phyloP scores from a whole-genome alignment of 176 grass and related monocot genomes.

The Guadua angustifolia region DNA sequence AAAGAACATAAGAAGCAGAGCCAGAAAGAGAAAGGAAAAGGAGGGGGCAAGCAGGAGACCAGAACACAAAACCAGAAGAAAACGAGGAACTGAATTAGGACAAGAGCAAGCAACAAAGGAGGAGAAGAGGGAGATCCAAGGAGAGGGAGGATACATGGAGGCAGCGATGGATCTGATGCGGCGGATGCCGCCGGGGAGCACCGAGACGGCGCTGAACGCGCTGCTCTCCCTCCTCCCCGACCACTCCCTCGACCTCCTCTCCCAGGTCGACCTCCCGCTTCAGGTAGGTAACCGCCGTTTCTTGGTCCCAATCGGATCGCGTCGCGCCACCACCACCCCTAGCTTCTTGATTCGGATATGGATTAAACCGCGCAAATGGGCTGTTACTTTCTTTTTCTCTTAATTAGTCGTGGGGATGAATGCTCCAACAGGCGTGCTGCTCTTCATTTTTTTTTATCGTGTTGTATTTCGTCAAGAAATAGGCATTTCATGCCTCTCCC shows the following conservation, averaged over 20 bases:
- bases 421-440: neutral
- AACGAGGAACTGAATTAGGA: constrained; percentile 16
- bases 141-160: constrained; percentile 58
- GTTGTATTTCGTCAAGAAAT: constrained; percentile 11
- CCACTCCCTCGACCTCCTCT: constrained; percentile 98
- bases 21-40: neutral
- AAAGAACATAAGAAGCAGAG: neutral
- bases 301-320: neutral
- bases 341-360: constrained; percentile 12
- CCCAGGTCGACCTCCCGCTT: constrained; percentile 95
- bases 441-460: neutral
- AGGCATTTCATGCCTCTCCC: neutral
- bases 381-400: neutral
- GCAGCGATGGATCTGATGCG: constrained; percentile 98
- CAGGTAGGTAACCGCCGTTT: constrained; percentile 53
- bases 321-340: neutral
- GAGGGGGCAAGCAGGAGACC: neutral
- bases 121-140: neutral
- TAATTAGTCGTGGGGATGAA: constrained; percentile 1
- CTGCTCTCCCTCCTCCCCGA: constrained; percentile 86
- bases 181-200: constrained; percentile 86
- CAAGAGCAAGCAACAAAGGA: constrained; percentile 17
- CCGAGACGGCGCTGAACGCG: constrained; percentile 87
- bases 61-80: neutral
- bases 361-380: neutral